Conservation (phyloP, 1,139 yeast genomes). For the Scheffersomyces parashehatae region DNA sequence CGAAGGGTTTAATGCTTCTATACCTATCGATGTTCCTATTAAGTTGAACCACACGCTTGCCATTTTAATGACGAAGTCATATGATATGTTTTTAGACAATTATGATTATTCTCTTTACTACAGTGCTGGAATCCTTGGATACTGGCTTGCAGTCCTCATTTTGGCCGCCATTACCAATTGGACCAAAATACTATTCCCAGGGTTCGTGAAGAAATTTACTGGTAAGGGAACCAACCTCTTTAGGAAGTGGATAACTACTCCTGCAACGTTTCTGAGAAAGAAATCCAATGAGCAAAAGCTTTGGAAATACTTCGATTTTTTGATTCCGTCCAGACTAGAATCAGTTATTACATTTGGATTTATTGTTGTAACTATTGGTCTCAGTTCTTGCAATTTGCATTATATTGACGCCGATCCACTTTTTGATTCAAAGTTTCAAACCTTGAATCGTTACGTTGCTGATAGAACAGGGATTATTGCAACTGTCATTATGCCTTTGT, state of each 20-base stretch:
- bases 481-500: constrained; percentile 31
- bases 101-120: constrained; percentile 41
- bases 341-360: constrained; percentile 19
- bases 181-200: constrained; percentile 30
- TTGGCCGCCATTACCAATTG: background rate
- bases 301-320: constrained; percentile 18
- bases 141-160: background rate
- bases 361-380: constrained; percentile 6
- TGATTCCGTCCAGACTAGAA: constrained; percentile 17
- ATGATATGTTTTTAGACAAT: constrained; percentile 33
- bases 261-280: constrained; percentile 27
- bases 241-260: constrained; percentile 32
- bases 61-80: constrained; percentile 18
- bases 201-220: constrained; percentile 19
- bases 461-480: constrained; percentile 37
- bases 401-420: constrained; percentile 26
- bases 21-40: constrained; percentile 23
- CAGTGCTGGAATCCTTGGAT: constrained; percentile 37
- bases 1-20: constrained; percentile 20
- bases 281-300: constrained; percentile 24
- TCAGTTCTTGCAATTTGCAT: constrained; percentile 20
- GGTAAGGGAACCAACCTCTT: constrained; percentile 23
- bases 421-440: constrained; percentile 14
- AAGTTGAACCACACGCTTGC: constrained; percentile 14
- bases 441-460: constrained; percentile 28